Conservation (phyloP, 139 green algal species). For the Chlorella sp. region DNA sequence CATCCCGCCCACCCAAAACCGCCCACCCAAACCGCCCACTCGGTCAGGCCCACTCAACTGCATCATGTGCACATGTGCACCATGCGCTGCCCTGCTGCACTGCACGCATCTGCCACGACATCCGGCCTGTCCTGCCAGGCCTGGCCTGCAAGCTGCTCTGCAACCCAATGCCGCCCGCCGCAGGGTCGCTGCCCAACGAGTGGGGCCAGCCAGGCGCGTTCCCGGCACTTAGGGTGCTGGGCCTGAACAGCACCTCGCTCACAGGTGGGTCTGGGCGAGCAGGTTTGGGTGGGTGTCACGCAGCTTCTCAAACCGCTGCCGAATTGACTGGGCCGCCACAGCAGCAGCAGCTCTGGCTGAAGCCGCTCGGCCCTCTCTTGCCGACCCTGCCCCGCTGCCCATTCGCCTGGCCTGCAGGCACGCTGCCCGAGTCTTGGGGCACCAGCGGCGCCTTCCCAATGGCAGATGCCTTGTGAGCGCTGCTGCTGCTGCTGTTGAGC, state of each 20-base stretch:
- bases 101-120: too few species aligned
- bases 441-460: not conserved
- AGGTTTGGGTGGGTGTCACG: too few species aligned
- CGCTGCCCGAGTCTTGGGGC: slow-evolving; percentile 13
- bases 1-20: too few species aligned
- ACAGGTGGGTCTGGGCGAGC: too few species aligned
- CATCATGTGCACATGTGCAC: not conserved
- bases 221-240: not conserved
- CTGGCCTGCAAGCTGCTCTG: too few species aligned
- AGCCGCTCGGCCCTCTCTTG: too few species aligned
- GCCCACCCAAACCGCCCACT: not conserved
- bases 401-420: not conserved
- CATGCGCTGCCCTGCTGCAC: not conserved
- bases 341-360: too few species aligned
- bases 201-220: slow-evolving; percentile 11
- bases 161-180: not conserved
- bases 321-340: too few species aligned
- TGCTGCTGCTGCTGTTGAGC: not conserved
- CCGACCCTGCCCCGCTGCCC: not conserved
- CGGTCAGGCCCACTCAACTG: not conserved
- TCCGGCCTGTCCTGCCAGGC: too few species aligned
- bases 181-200: slow-evolving; percentile 15
- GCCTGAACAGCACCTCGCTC: not conserved
- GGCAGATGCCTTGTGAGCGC: not conserved
- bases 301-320: too few species aligned